These are phyloP conservation scores for Mycena amicta DNA, from an alignment of 768 basidiomycete genomes.

Conservation along the genomic window DNA sequence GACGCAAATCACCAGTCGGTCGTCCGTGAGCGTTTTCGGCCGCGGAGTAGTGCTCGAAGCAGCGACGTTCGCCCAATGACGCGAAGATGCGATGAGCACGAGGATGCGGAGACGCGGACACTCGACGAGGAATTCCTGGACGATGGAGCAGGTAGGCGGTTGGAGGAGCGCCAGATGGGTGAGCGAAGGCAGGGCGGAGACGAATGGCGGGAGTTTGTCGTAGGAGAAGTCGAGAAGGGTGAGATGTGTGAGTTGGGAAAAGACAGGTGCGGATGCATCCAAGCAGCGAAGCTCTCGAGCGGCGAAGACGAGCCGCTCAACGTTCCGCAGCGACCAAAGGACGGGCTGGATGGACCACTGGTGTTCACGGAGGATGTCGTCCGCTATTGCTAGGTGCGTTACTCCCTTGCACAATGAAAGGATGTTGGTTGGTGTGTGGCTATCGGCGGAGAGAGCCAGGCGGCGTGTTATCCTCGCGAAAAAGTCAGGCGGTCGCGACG, in stretches of 20 bases:
- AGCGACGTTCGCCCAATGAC: neutral
- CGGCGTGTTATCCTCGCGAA: neutral
- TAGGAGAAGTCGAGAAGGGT: neutral
- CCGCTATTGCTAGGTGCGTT: neutral
- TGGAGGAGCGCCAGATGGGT: neutral
- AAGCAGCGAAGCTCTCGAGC: neutral
- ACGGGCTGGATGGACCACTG: neutral
- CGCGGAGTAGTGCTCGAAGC: neutral
- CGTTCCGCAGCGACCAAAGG: neutral
- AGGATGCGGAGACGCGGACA: neutral
- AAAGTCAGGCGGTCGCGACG: neutral
- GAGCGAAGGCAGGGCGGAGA: neutral
- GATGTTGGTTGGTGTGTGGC: neutral
- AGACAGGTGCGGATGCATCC: neutral
- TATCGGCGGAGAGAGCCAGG: neutral
- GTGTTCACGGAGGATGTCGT: neutral
- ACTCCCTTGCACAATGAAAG: neutral
- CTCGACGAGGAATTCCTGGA: neutral
- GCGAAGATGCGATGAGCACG: neutral
- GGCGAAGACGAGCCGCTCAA: neutral
- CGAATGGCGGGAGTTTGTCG: neutral
- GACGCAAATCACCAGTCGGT: neutral
- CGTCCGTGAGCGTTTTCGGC: too few relatives aligned
- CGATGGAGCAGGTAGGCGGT: neutral
- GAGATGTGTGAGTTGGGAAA: neutral